phyloP scores from a whole-genome alignment of 441 rosid species.

The Corymbia citriodora region DNA sequence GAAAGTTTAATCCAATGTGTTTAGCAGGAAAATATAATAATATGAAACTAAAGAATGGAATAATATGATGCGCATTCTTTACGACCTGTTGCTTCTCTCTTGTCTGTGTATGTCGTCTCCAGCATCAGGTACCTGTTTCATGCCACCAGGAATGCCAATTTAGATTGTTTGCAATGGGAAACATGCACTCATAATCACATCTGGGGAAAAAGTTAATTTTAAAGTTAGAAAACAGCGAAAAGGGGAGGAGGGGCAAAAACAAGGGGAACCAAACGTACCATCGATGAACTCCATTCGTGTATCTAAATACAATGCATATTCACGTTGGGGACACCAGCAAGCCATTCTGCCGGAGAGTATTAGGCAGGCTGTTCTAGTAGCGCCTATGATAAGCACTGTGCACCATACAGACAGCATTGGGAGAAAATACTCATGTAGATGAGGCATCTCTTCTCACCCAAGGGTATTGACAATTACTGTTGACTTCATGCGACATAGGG shows the following conservation, averaged over 20 bases:
- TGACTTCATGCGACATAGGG: neutral
- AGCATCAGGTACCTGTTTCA: neutral
- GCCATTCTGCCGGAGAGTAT: neutral
- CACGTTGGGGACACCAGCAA: neutral
- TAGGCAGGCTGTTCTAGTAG: neutral
- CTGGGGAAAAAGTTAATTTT: neutral
- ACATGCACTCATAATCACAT: neutral
- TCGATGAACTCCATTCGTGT: neutral
- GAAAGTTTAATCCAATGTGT: neutral
- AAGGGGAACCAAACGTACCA: neutral
- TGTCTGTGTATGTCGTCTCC: neutral
- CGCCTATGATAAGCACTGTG: neutral
- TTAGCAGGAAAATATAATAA: neutral
- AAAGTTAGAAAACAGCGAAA: neutral
- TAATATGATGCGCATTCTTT: neutral
- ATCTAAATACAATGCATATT: neutral
- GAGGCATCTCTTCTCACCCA: neutral
- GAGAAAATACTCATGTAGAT: neutral
- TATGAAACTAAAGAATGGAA: neutral
- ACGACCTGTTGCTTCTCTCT: neutral
- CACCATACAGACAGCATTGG: neutral
- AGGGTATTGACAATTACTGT: neutral
- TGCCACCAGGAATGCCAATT: neutral
- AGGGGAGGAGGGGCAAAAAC: neutral
- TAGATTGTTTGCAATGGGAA: neutral